Percentiles rank a stretch among this genome's conserved stretches.
These are phyloP conservation scores for Waitea zeae DNA, from an alignment of 1,284 basidiomycete genomes.

Conservation along the genomic window DNA sequence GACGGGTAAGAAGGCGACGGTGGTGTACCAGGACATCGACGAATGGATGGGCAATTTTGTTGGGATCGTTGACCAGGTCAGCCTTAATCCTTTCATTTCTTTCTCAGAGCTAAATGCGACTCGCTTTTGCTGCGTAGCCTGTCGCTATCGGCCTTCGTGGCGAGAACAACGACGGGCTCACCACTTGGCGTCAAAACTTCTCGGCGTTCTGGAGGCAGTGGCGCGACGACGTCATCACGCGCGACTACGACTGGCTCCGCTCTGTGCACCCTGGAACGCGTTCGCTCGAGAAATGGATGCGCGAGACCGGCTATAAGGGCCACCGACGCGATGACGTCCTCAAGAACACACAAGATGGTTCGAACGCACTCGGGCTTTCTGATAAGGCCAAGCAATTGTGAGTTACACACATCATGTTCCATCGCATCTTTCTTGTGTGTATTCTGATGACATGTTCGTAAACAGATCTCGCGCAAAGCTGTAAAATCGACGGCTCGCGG, in stretches of 20 bases:
- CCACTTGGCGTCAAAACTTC: slow-evolving; percentile 21
- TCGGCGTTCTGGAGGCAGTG: slow-evolving; percentile 21
- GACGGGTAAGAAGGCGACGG: slow-evolving; percentile 22
- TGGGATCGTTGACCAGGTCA: slow-evolving; percentile 15
- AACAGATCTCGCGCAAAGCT: too few relatives aligned
- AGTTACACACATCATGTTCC: too few relatives aligned
- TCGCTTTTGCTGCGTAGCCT: too few relatives aligned
- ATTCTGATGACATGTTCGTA: too few relatives aligned
- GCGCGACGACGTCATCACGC: slow-evolving; percentile 22
- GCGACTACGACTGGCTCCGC: slow-evolving; percentile 24
- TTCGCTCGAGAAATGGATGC: slow-evolving; percentile 13
- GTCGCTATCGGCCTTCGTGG: too few relatives aligned
- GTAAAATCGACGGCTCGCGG: too few relatives aligned
- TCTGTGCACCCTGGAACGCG: slow-evolving; percentile 15
- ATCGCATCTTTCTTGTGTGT: too few relatives aligned
- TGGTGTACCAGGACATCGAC: slow-evolving; percentile 19
- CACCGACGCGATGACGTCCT: slow-evolving; percentile 5
- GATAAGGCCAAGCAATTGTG: too few relatives aligned
- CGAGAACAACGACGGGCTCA: slow-evolving; percentile 11
- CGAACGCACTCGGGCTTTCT: too few relatives aligned
- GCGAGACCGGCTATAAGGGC: slow-evolving; percentile 8
- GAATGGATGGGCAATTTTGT: slow-evolving; percentile 21
- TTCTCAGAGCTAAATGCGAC: too few relatives aligned
- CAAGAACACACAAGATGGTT: slow-evolving; percentile 9
- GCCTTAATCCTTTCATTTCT: too few relatives aligned